Percentiles rank a stretch among this genome's conserved stretches.
phyloP scores from a whole-genome alignment of 2,329 filamentous ascomycete genomes.

The Bipolaris oryzae region DNA sequence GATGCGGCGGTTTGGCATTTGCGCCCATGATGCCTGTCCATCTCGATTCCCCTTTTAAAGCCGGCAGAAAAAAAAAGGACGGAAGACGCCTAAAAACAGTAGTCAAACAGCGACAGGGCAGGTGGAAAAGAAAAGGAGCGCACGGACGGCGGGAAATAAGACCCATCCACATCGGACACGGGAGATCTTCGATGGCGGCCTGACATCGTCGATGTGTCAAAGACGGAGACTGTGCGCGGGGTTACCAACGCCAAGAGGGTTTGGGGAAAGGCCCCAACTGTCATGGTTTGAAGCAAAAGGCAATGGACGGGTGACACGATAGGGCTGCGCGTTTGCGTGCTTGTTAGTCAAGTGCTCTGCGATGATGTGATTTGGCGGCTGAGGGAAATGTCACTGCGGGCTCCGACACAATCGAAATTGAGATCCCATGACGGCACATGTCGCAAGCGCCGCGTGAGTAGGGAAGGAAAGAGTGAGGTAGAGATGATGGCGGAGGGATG shows the following conservation, averaged over 20 bases:
- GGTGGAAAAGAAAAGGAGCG: background rate
- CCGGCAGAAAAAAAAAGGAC: no score
- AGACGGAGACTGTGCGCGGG: background rate
- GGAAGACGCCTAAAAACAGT: conserved; percentile 10
- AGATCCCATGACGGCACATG: background rate
- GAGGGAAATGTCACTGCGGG: background rate
- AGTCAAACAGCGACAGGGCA: conserved; percentile 32
- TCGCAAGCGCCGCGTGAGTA: background rate
- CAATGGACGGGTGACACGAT: background rate
- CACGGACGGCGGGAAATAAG: background rate
- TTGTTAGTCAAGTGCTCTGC: background rate
- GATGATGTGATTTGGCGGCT: background rate
- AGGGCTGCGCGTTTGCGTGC: background rate
- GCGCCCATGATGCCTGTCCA: no score
- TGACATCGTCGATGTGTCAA: conserved; percentile 16
- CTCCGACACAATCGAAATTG: background rate
- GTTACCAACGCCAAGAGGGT: background rate
- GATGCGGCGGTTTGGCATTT: no score
- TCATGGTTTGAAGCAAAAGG: background rate
- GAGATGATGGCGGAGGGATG: background rate
- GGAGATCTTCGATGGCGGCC: conserved; percentile 18
- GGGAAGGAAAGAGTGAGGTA: background rate
- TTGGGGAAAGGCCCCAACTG: background rate
- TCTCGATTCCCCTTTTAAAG: no score
- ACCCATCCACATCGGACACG: conserved; percentile 2